A percentile compares a stretch with the other conserved stretches of the same genome.
Evolutionary conservation across 257 asterid species (phyloP).

Genomic region (Pogostemon cablin): DNA sequence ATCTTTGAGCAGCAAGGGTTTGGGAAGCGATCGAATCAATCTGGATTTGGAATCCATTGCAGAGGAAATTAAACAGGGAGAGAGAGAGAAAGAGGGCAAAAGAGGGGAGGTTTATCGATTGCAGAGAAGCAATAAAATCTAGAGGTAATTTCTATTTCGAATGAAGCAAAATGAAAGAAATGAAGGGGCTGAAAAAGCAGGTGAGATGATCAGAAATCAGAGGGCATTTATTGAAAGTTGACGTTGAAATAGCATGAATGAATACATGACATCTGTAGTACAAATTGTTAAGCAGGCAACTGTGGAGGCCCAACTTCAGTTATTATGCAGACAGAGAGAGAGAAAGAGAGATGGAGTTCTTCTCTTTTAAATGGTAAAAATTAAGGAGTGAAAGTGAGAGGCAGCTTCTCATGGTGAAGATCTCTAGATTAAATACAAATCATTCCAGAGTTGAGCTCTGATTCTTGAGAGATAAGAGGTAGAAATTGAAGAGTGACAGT

Average conservation of each 20-base stretch:
- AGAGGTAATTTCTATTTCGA: slow-evolving; percentile 22
- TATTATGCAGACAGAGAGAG: slow-evolving; percentile 29
- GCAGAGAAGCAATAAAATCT: background rate
- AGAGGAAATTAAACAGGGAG: background rate
- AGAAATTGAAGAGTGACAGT: slow-evolving; percentile 2
- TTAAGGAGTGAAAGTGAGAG: slow-evolving; percentile 42
- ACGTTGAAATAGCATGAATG: slow-evolving; percentile 24
- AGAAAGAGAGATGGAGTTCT: background rate
- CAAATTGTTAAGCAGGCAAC: slow-evolving; percentile 16
- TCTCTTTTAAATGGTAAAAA: slow-evolving; percentile 21
- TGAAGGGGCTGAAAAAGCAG: slow-evolving; percentile 27
- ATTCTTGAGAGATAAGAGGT: slow-evolving; percentile 11
- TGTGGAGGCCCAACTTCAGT: slow-evolving; percentile 35
- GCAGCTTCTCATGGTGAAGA: slow-evolving; percentile 71
- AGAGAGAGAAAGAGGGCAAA: background rate
- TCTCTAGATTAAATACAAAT: slow-evolving; percentile 50
- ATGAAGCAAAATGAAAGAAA: slow-evolving; percentile 30
- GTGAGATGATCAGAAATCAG: slow-evolving; percentile 3
- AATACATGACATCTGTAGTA: slow-evolving; percentile 27
- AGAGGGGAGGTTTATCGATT: background rate
- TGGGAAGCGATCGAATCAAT: slow-evolving; percentile 31
- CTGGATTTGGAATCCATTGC: slow-evolving; percentile 42
- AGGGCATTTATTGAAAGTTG: slow-evolving; percentile 37
- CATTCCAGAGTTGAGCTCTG: slow-evolving; percentile 2
- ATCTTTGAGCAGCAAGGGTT: slow-evolving; percentile 47